Percentiles rank a stretch among this genome's conserved stretches.
phyloP scores from a whole-genome alignment of 2,329 filamentous ascomycete species.

The Colletotrichum falcatum region DNA sequence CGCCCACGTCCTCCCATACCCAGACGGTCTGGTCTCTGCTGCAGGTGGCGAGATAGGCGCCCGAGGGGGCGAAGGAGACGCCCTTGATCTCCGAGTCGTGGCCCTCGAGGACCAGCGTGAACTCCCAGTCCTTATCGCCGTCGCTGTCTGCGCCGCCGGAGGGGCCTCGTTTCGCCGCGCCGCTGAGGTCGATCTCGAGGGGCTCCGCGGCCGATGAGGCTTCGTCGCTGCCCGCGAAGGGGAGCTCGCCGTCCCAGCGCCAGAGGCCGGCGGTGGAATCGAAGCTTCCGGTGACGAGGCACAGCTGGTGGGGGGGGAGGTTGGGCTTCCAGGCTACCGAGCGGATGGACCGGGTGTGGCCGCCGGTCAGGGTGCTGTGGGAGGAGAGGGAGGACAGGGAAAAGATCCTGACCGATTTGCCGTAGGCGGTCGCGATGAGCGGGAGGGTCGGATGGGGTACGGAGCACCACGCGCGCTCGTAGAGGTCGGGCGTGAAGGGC shows the following conservation, averaged over 20 bases:
- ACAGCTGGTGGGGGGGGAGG: slow-evolving; percentile 70
- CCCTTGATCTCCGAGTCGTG: slow-evolving; percentile 95
- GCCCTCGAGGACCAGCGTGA: slow-evolving; percentile 91
- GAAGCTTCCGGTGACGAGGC: slow-evolving; percentile 92
- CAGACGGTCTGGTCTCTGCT: slow-evolving; percentile 94
- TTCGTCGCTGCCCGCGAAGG: slow-evolving; percentile 35
- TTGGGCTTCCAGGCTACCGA: slow-evolving; percentile 85
- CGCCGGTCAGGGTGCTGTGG: slow-evolving; percentile 84
- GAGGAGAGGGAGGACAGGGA: slow-evolving; percentile 84
- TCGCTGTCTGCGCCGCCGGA: slow-evolving; percentile 55
- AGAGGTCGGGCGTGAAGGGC: slow-evolving; percentile 67
- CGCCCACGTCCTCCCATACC: slow-evolving; percentile 95
- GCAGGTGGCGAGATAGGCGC: slow-evolving; percentile 88
- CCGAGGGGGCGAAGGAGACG: slow-evolving; percentile 79
- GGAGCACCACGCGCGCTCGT: slow-evolving; percentile 86
- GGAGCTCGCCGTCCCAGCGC: slow-evolving; percentile 70
- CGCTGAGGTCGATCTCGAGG: slow-evolving; percentile 58
- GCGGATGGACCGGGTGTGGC: slow-evolving; percentile 91
- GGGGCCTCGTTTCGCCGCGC: slow-evolving; percentile 6
- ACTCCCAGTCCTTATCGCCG: slow-evolving; percentile 88
- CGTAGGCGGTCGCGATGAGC: slow-evolving; percentile 88
- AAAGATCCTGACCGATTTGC: slow-evolving; percentile 90
- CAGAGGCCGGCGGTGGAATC: slow-evolving; percentile 91
- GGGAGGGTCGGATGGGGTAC: slow-evolving; percentile 88
- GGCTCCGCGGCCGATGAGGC: slow-evolving; percentile 42